Conservation (phyloP, 805 yeast genomes). For the Candida verbasci region DNA sequence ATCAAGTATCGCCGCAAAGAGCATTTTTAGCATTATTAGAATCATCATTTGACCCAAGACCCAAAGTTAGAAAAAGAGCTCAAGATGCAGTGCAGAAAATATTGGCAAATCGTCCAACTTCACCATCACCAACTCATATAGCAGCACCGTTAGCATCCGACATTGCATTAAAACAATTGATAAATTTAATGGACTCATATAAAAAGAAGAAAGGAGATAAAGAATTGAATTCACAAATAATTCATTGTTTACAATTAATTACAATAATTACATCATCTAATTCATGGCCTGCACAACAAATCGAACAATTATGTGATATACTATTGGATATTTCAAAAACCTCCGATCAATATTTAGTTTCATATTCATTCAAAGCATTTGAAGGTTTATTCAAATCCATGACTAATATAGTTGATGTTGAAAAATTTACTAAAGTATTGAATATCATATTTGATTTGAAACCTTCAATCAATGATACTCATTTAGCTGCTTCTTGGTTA, state of each 20-base stretch:
- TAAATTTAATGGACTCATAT: conserved; percentile 36
- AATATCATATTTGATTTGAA: conserved; percentile 71
- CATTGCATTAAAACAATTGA: conserved; percentile 54
- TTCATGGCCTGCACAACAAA: conserved; percentile 74
- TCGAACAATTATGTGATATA: conserved; percentile 71
- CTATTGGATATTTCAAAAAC: conserved; percentile 74
- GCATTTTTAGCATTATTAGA: conserved; percentile 76
- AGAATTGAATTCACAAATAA: conserved; percentile 53
- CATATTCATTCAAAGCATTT: conserved; percentile 78
- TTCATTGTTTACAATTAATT: conserved; percentile 77
- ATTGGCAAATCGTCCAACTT: conserved; percentile 64
- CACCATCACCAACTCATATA: conserved; percentile 74
- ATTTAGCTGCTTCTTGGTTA: conserved; percentile 90
- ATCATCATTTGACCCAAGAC: conserved; percentile 80
- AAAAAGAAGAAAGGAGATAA: conserved; percentile 31
- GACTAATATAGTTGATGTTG: conserved; percentile 55
- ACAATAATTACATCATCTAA: conserved; percentile 64
- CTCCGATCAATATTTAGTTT: conserved; percentile 79
- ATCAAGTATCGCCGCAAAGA: conserved; percentile 70
- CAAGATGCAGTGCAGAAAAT: conserved; percentile 76
- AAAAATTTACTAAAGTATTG: conserved; percentile 59
- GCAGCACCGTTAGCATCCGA: conserved; percentile 71
- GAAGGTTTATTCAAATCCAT: conserved; percentile 72
- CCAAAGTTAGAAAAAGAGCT: conserved; percentile 94
- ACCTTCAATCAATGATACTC: conserved; percentile 79